Base-by-base conservation (phyloP, 306 rosid genomes). In the Quercus agrifolia region DNA sequence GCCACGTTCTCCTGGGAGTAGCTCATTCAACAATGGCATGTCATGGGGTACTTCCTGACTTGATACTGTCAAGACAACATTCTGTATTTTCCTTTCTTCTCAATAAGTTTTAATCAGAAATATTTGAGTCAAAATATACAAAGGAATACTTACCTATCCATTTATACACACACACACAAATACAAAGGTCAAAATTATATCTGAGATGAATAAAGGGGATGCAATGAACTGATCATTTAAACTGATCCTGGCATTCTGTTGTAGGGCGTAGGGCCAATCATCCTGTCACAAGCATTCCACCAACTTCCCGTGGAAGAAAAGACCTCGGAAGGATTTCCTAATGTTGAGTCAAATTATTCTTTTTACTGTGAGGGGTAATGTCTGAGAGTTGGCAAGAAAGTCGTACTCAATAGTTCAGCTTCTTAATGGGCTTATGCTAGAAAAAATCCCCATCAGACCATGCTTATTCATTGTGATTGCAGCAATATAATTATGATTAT, bases 241-340 rank as follows among this genome's bases (percentile, higher is more conserved):
- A 81, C 83, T 79, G 44, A 80, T 80, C 23, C 56, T 84, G 81
- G 76, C 74, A 77, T 46, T 78, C 54, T 85, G 64, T 79, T 81
- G 83, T 81, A 95, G 99, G 99, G 77, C 91, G 89, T 69, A 88
- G 99, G 87, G 87, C 85, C 82, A 91, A 89, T 81, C 97, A 90
- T 78, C 86, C 97, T 1, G 84, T 89, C 61, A 77, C 93, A 73
- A 92, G 93, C 92, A 79, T 92, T 70, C 97, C 97, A 5, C 92
- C 99, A n/a, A 49, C 96, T 69, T 86, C 97, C 20, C 93, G 95
- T 7, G 83, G 88, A 80, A 89, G 97, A 83, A 95, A 95, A 82
- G 99, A 94, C 90, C 88, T 87, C 76, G 95, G 93, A 80, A 87
- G 98, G 86, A 91, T 94, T 78, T 80, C 78, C 86, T 95, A 83